Evolutionary conservation across 306 rosid genomes (phyloP), one percentile per base, ranked within the genome.

Genomic region (Crataegus laevigata): DNA sequence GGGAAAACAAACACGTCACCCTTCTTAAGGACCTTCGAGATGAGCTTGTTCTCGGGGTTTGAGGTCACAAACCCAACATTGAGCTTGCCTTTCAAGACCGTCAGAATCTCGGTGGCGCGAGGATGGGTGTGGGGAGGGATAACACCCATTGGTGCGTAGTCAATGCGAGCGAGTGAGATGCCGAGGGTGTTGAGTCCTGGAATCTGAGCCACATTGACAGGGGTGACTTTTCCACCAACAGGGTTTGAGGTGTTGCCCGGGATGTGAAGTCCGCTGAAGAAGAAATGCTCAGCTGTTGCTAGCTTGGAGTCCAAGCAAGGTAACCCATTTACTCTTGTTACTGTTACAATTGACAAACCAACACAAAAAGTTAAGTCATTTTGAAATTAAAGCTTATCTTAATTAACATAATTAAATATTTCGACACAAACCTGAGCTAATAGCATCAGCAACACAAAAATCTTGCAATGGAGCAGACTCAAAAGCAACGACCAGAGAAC

Each of bases 391-490:
- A 4, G 15, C 12, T 24, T 40, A 25, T 26, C 28, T 10, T 13
- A 2, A 28, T 10, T 10, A 12, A 18, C 40, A 36, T 36, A 36
- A 38, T 25, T 14, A 9, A 8, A 42, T 6, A 26, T 22, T 59
- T 62, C 5, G 51, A 22, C 22, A 12, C 34, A 3, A 68, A 77
- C 81, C 84, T 66, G 60, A 25, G 72, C 52, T 61, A 29, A 76
- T 40, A 36, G 79, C 26, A 47, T 82, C 85, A 14, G 85, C 82
- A 43, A 77, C 47, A 17, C 82, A 82, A 51, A 82, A 77, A 68
- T 82, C 79, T 34, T 82, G 85, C 30, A 82, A 38, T n/a, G 85
- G 82, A 66, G 52, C 52, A 11, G 81, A 76, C 72, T 82, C 85
- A 3, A 50, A 81, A 14, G 81, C 81, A 55, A 45, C 4, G 52